Evolutionary conservation across 2,329 filamentous ascomycete genomes (phyloP), one percentile per base, ranked within the genome.

Genomic region (Hortaea werneckii): DNA sequence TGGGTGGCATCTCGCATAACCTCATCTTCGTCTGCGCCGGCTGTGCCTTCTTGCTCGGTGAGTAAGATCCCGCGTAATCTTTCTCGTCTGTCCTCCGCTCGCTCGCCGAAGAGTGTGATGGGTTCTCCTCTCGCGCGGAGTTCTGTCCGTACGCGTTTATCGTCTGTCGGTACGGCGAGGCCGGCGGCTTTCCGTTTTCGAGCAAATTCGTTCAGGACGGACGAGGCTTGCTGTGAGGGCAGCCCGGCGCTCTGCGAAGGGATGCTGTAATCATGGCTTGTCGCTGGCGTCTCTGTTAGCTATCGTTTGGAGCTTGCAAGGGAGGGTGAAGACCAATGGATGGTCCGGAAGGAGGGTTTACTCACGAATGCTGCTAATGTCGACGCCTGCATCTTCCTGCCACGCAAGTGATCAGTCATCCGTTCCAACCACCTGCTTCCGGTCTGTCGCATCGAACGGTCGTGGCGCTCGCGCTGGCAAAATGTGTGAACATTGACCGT

Each of bases 21-120:
- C 66, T 71, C 49, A 75, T 70, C 67, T 1, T 61, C 64, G 55
- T 76, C 71, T 26, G 65, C 32, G 20, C 54, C 70, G 2, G 54
- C 71, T 4, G 20, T 20, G 54, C 82, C 82, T 43, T 77, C 80
- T 53, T 87, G 78, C 43, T 83, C 79, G 2, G 82, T 82, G 38
- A 63, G 56, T 53, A 98, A 71, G 29, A 95, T 70, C 58, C 87
- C 85, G 52, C 92, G 80, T 58, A 98, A 67, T 53, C 92, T 80
- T 61, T 95, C 89, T 70, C 94, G 78, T 49, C 92, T 76, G 58
- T 96, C 90, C 27, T 79, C 82, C 1, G 83, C 82, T 0, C 86
- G 87, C 69, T 98, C 92, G 48, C 89, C 92, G 54, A 98, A 98
- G 0, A 96, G 74, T 0, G 90, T 98, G 45, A 96, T 81, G 8